These are phyloP conservation scores for Rostrohypoxylon terebratum DNA, from an alignment of 495 filamentous ascomycete genomes.

Conservation along the genomic window DNA sequence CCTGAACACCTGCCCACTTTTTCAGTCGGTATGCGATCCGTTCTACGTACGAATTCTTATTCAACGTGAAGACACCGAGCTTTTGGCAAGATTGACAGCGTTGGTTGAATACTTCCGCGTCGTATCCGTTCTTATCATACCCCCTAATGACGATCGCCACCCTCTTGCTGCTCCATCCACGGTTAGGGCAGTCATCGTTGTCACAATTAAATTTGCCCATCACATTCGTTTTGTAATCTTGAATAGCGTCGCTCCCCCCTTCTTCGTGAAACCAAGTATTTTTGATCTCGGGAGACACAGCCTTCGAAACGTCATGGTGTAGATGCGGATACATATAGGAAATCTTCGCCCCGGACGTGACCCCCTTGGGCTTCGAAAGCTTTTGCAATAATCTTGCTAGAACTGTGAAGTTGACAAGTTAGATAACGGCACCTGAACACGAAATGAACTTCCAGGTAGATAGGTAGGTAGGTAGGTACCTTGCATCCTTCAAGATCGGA, in stretches of 20 bases:
- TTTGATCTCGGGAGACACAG: constrained; percentile 21
- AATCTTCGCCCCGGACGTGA: neutral
- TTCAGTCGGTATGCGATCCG: constrained; percentile 48
- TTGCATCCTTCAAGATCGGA: no score
- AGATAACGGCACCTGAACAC: no score
- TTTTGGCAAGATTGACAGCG: constrained; percentile 42
- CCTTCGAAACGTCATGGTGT: constrained; percentile 21
- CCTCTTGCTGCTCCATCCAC: constrained; percentile 49
- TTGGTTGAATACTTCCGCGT: constrained; percentile 49
- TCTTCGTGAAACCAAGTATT: constrained; percentile 27
- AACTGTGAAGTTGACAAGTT: neutral
- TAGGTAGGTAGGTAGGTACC: no score
- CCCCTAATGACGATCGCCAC: constrained; percentile 45
- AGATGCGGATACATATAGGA: constrained; percentile 27
- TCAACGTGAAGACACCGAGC: constrained; percentile 41
- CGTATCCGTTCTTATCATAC: constrained; percentile 44
- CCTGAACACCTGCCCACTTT: constrained; percentile 44
- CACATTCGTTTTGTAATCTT: constrained; percentile 42
- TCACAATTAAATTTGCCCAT: constrained; percentile 47
- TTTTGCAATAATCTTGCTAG: neutral
- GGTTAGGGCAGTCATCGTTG: constrained; percentile 29
- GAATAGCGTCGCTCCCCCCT: neutral
- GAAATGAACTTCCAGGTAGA: no score
- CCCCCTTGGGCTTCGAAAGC: neutral
- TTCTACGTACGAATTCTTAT: constrained; percentile 47